Percentiles rank a stretch among this genome's conserved stretches.
Evolutionary conservation across 805 yeast species (phyloP).

Genomic region (Lipomyces orientalis): DNA sequence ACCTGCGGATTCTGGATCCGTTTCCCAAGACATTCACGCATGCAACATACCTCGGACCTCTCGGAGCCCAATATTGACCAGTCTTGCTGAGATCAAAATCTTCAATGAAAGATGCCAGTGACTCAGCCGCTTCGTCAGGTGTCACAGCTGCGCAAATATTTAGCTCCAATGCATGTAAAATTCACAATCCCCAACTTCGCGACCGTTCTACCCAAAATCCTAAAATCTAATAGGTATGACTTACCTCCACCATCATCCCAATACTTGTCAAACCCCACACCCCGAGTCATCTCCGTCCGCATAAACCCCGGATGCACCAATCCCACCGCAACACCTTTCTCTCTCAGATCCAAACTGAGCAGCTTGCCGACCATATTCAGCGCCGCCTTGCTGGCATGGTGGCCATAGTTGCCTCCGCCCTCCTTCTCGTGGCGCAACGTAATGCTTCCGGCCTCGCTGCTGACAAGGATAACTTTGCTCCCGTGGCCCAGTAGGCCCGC

Average conservation of each 20-base stretch:
- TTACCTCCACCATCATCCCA: neutral
- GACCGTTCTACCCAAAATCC: neutral
- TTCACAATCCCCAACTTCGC: too few relatives aligned
- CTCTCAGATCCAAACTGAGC: neutral
- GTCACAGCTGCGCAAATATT: slow-evolving; percentile 1
- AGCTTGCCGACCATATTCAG: neutral
- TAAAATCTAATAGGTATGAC: neutral
- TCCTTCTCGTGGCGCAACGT: slow-evolving; percentile 1
- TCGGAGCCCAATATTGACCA: neutral
- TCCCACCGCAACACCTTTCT: neutral
- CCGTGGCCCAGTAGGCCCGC: neutral
- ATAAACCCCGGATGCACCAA: neutral
- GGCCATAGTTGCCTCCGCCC: neutral
- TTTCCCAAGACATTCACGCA: neutral
- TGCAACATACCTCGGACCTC: neutral
- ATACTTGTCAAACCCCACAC: neutral
- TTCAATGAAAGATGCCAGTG: neutral
- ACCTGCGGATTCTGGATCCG: neutral
- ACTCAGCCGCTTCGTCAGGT: neutral
- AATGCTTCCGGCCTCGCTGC: neutral
- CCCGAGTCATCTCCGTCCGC: neutral
- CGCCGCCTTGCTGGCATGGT: slow-evolving; percentile 1
- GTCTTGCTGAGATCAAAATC: neutral
- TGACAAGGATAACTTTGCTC: slow-evolving; percentile 1
- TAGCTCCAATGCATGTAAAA: too few relatives aligned